Evolutionary conservation across 768 basidiomycete species (phyloP).

Genomic region (Tulasnella sp.): DNA sequence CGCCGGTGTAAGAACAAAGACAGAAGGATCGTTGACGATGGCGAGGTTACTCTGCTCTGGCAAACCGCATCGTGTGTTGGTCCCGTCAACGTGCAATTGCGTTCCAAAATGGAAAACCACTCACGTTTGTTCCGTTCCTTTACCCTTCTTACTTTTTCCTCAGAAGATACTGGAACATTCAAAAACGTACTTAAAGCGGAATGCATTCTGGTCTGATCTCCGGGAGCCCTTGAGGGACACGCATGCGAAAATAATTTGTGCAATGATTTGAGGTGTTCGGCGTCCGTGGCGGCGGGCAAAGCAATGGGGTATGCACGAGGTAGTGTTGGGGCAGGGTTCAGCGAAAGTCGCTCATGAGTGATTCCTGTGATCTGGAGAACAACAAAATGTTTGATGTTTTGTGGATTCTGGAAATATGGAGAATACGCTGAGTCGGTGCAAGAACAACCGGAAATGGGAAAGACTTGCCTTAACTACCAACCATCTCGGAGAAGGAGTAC

Average conservation of each 20-base stretch:
- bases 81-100: conserved; percentile 28
- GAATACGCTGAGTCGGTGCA: neutral
- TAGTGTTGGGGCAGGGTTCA: conserved; percentile 52
- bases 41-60: conserved; percentile 14
- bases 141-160: conserved; percentile 69
- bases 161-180: conserved; percentile 51
- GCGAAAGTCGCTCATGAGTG: conserved; percentile 46
- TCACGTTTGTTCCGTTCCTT: conserved; percentile 40
- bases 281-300: conserved; percentile 38
- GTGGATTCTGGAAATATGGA: conserved; percentile 54
- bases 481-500: conserved; percentile 83
- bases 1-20: conserved; percentile 39
- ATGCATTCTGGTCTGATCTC: conserved; percentile 79
- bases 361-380: conserved; percentile 82
- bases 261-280: conserved; percentile 61
- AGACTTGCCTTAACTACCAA: conserved; percentile 68
- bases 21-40: conserved; percentile 9
- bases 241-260: conserved; percentile 78
- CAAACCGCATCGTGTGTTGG: neutral
- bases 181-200: conserved; percentile 81
- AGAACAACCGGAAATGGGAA: neutral
- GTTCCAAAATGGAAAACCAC: conserved; percentile 38
- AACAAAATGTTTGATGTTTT: conserved; percentile 72
- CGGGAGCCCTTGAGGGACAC: conserved; percentile 88
- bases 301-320: conserved; percentile 53